phyloP scores from a whole-genome alignment of 352 stramenopile species.

The Blastocystis sp. region DNA sequence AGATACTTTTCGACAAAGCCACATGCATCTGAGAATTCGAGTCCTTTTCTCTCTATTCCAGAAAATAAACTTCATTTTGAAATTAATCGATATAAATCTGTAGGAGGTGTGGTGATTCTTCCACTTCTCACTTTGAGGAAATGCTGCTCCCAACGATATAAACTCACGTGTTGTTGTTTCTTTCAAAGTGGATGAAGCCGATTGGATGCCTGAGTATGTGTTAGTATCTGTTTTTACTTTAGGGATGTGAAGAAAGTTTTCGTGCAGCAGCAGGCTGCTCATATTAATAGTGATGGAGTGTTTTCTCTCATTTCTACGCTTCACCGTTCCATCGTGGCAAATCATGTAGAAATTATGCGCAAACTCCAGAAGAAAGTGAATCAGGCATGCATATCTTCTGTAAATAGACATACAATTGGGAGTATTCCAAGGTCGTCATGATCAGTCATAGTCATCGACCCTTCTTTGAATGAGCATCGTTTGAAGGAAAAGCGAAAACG shows the following conservation, averaged over 20 bases:
- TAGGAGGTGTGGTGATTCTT: background rate
- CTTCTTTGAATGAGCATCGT: constrained; percentile 37
- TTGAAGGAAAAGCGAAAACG: constrained; percentile 35
- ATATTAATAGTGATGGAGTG: constrained; percentile 30
- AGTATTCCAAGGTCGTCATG: background rate
- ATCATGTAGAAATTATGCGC: constrained; percentile 39
- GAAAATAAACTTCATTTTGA: constrained; percentile 50
- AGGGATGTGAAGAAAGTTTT: constrained; percentile 38
- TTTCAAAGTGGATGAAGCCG: constrained; percentile 39
- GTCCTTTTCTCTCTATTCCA: constrained; percentile 18
- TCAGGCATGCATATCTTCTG: constrained; percentile 27
- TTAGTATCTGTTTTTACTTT: background rate
- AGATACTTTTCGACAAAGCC: background rate
- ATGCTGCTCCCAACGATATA: background rate
- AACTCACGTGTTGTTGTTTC: constrained; percentile 19
- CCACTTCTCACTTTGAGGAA: background rate
- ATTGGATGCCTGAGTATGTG: constrained; percentile 46
- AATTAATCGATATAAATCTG: constrained; percentile 34
- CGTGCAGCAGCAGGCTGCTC: constrained; percentile 25
- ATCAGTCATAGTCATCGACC: constrained; percentile 25
- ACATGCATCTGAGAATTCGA: background rate
- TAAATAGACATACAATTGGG: background rate
- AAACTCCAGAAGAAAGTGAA: constrained; percentile 61
- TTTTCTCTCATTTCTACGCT: constrained; percentile 35
- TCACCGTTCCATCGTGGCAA: constrained; percentile 48